Percentiles rank a stretch among this genome's conserved stretches.
Evolutionary conservation across 148 eudicot species (phyloP).

Genomic region (Vaccinium macrocarpon): DNA sequence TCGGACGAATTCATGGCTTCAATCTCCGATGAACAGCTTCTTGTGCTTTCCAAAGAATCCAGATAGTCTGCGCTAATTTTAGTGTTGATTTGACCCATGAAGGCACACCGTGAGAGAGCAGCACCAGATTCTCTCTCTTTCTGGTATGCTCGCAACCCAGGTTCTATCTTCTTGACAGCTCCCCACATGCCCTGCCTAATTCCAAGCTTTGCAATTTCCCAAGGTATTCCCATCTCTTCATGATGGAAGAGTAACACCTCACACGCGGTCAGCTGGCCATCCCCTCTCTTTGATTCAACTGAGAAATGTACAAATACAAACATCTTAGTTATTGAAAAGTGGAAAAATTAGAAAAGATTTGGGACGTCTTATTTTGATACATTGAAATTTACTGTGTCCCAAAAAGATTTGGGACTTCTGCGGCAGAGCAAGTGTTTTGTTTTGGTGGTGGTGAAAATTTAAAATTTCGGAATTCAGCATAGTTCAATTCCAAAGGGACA

Average conservation of each 20-base stretch:
- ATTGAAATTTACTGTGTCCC: too few relatives aligned
- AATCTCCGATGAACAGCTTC: constrained; percentile 10
- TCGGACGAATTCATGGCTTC: constrained; percentile 24
- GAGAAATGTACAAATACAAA: constrained; percentile 12
- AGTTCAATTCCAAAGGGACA: background rate
- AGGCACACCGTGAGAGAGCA: constrained; percentile 35
- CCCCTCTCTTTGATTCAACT: constrained; percentile 50
- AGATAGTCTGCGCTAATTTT: constrained; percentile 37
- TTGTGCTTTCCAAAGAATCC: constrained; percentile 29
- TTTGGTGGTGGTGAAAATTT: background rate
- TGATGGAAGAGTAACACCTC: constrained; percentile 57
- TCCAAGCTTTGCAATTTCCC: constrained; percentile 64
- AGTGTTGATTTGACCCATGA: constrained; percentile 54
- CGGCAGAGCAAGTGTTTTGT: background rate
- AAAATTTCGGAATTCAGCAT: background rate
- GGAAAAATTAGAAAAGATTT: background rate
- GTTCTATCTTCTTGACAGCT: constrained; percentile 58
- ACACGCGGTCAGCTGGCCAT: constrained; percentile 45
- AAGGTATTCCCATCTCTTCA: constrained; percentile 67
- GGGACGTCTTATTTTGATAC: too few relatives aligned
- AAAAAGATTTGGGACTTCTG: background rate
- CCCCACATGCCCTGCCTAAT: constrained; percentile 71
- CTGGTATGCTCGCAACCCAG: constrained; percentile 54
- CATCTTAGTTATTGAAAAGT: background rate
- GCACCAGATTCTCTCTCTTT: constrained; percentile 33